phyloP scores from a whole-genome alignment of 2,329 filamentous ascomycete genomes.

The Zymoseptoria tritici region DNA sequence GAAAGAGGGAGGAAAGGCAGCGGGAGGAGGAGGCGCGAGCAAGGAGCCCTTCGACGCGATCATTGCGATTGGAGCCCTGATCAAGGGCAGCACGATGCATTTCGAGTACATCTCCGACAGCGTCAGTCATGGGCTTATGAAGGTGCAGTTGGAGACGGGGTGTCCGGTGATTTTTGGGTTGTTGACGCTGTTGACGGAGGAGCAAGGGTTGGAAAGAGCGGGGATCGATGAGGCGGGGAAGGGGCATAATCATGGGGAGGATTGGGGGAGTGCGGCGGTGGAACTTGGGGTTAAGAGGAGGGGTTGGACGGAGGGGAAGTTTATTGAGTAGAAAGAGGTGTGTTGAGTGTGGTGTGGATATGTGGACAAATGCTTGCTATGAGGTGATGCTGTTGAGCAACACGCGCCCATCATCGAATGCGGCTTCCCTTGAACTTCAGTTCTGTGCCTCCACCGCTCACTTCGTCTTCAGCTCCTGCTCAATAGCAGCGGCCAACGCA shows the following conservation, averaged over 20 bases:
- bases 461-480: constrained; percentile 26
- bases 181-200: constrained; percentile 79
- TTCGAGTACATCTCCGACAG: constrained; percentile 97
- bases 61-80: constrained; percentile 89
- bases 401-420: not conserved
- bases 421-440: too few species aligned
- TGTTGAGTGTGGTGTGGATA: not conserved
- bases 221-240: constrained; percentile 50
- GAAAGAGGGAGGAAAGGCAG: not conserved
- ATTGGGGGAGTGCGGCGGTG: constrained; percentile 91
- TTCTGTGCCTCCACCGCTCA: not conserved
- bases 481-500: constrained; percentile 32
- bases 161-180: constrained; percentile 89
- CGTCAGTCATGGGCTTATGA: constrained; percentile 87
- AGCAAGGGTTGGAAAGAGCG: constrained; percentile 78
- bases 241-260: constrained; percentile 88
- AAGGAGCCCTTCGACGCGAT: constrained; percentile 77
- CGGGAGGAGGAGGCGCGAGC: constrained; percentile 21
- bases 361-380: not conserved
- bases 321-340: constrained; percentile 36
- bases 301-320: constrained; percentile 68
- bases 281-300: constrained; percentile 85
- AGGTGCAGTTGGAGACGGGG: constrained; percentile 79
- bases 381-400: not conserved
- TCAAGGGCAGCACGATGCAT: constrained; percentile 99